Evolutionary conservation across 1,139 yeast genomes (phyloP).

Genomic region (Candida neerlandica): DNA sequence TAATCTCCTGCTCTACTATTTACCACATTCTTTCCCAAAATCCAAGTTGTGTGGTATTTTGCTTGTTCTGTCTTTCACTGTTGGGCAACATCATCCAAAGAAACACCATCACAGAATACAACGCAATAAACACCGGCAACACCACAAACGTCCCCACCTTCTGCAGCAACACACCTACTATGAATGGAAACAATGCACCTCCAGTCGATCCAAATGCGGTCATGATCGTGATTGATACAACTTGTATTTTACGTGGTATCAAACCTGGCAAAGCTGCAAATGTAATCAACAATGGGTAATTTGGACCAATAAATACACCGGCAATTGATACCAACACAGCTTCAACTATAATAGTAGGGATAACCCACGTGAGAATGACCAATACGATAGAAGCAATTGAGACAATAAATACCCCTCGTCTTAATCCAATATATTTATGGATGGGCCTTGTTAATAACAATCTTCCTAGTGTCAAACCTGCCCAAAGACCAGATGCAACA

Average conservation of each 20-base stretch:
- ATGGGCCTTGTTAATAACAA: slow-evolving; percentile 46
- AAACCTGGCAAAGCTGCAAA: slow-evolving; percentile 38
- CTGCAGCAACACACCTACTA: slow-evolving; percentile 57
- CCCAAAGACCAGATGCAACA: slow-evolving; percentile 74
- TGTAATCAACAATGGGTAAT: slow-evolving; percentile 56
- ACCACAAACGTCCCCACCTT: slow-evolving; percentile 55
- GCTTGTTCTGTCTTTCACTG: slow-evolving; percentile 22
- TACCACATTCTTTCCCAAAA: slow-evolving; percentile 28
- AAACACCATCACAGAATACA: slow-evolving; percentile 37
- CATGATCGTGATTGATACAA: slow-evolving; percentile 53
- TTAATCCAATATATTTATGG: slow-evolving; percentile 48
- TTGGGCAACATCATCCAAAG: slow-evolving; percentile 54
- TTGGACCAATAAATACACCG: slow-evolving; percentile 57
- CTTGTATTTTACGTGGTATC: slow-evolving; percentile 56
- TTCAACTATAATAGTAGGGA: slow-evolving; percentile 42
- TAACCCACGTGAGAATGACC: slow-evolving; percentile 49
- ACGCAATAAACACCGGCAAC: slow-evolving; percentile 51
- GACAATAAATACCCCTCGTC: slow-evolving; percentile 46
- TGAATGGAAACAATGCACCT: slow-evolving; percentile 60
- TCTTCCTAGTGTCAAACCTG: slow-evolving; percentile 66
- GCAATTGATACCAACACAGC: slow-evolving; percentile 49
- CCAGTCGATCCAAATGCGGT: slow-evolving; percentile 66
- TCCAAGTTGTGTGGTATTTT: slow-evolving; percentile 14
- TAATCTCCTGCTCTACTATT: neutral
- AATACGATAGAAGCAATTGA: slow-evolving; percentile 35